Evolutionary conservation across 2,329 filamentous ascomycete species (phyloP).

Genomic region (Rhinocladiella similis): DNA sequence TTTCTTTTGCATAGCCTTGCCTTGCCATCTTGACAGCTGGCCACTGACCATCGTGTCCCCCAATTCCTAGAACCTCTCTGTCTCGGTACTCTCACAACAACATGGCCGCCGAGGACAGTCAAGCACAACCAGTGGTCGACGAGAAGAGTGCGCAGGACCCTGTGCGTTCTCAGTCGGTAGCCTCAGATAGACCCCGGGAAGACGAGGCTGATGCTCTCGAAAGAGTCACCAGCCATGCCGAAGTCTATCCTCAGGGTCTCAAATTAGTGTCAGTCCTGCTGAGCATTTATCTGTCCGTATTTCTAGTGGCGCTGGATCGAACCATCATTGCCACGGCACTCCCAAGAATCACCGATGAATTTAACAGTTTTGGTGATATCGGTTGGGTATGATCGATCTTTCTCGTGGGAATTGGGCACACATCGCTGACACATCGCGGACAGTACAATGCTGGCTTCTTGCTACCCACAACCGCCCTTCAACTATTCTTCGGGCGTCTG

Average conservation of each 20-base stretch:
- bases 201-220: constrained; percentile 1
- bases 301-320: constrained; percentile 8
- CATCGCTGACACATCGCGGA: not conserved
- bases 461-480: constrained; percentile 46
- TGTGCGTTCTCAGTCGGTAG: not conserved
- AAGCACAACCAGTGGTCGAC: not conserved
- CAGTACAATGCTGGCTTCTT: constrained; percentile 41
- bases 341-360: constrained; percentile 33
- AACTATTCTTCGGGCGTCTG: constrained; percentile 46
- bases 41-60: no score
- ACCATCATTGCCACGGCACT: constrained; percentile 31
- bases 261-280: constrained; percentile 7
- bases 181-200: not conserved
- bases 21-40: no score
- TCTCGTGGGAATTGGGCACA: constrained; percentile 5
- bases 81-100: not conserved
- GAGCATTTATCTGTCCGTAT: not conserved
- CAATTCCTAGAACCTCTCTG: no score
- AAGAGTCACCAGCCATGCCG: not conserved
- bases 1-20: no score
- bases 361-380: constrained; percentile 39
- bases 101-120: not conserved
- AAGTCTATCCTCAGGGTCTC: constrained; percentile 4
- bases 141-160: not conserved
- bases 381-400: constrained; percentile 40